These are phyloP conservation scores for Penicillium rolfsii DNA, from an alignment of 2,329 filamentous ascomycete genomes.

Conservation along the genomic window DNA sequence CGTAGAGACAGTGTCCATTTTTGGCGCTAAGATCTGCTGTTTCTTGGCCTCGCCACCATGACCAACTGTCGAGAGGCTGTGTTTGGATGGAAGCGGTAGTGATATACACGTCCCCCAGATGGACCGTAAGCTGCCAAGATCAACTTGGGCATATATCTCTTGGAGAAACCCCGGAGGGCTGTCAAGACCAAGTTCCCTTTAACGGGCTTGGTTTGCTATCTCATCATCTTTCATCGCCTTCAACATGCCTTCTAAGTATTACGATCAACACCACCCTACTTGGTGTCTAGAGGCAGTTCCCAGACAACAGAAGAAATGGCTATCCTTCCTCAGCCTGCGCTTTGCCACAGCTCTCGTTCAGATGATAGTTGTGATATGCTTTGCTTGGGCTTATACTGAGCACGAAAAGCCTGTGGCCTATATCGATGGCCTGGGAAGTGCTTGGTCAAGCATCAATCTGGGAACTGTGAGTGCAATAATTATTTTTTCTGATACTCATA, in stretches of 20 bases:
- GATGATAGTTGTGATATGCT: conserved; percentile 20
- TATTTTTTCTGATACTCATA: background rate
- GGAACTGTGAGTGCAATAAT: conserved; percentile 10
- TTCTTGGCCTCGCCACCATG: conserved; percentile 15
- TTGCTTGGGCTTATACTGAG: conserved; percentile 21
- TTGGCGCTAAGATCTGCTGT: background rate
- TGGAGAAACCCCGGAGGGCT: background rate
- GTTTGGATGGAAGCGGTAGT: conserved; percentile 6
- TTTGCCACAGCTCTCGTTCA: conserved; percentile 15
- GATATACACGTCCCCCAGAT: conserved; percentile 5
- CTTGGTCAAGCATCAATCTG: conserved; percentile 15
- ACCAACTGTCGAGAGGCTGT: conserved; percentile 10
- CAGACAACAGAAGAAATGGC: conserved; percentile 19
- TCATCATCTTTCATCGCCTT: background rate
- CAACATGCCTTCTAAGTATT: conserved; percentile 3
- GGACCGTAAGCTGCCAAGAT: background rate
- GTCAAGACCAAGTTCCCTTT: background rate
- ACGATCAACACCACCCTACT: conserved; percentile 1
- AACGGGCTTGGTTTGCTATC: background rate
- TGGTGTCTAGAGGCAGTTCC: conserved; percentile 22
- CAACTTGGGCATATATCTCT: background rate
- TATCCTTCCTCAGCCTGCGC: conserved; percentile 18
- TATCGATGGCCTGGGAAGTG: conserved; percentile 18
- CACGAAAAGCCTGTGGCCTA: conserved; percentile 16
- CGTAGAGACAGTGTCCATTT: background rate